phyloP scores from a whole-genome alignment of 2,329 filamentous ascomycete genomes.

The Xylariales sp. region DNA sequence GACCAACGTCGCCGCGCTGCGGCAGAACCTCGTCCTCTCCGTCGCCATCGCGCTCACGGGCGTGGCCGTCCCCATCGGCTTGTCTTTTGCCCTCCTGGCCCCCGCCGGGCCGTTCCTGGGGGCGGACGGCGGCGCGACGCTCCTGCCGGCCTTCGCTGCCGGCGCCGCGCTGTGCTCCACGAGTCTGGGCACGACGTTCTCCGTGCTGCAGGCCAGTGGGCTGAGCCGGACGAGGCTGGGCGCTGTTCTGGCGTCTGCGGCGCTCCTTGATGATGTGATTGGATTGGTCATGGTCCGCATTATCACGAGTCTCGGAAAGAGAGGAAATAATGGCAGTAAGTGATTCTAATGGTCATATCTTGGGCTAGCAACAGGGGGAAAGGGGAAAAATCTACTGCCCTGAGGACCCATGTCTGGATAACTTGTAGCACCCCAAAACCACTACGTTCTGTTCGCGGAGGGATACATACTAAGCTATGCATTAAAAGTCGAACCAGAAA shows the following conservation, averaged over 20 bases:
- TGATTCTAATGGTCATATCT: not conserved
- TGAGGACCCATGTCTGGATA: not conserved
- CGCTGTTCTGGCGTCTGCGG: constrained; percentile 75
- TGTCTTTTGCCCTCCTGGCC: constrained; percentile 34
- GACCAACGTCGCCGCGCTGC: constrained; percentile 64
- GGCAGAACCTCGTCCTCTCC: constrained; percentile 70
- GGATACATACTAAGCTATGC: not conserved
- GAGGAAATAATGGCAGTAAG: constrained; percentile 34
- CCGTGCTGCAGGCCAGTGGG: constrained; percentile 59
- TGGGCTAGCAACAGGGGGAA: constrained; percentile 12
- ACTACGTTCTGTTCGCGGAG: not conserved
- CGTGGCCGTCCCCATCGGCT: constrained; percentile 55
- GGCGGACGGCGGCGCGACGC: constrained; percentile 53
- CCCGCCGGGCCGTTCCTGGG: constrained; percentile 24
- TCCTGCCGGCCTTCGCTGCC: constrained; percentile 63
- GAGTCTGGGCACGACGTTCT: constrained; percentile 63
- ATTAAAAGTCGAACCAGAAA: constrained; percentile 46
- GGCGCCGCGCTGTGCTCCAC: constrained; percentile 51
- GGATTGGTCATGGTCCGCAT: constrained; percentile 82
- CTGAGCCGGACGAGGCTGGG: constrained; percentile 61
- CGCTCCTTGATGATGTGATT: constrained; percentile 85
- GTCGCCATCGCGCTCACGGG: constrained; percentile 73
- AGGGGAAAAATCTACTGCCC: not conserved
- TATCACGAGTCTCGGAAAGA: constrained; percentile 70
- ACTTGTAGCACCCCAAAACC: too few species aligned